Evolutionary conservation across 768 basidiomycete genomes (phyloP).

Genomic region (Phlegmacium glaucopus): DNA sequence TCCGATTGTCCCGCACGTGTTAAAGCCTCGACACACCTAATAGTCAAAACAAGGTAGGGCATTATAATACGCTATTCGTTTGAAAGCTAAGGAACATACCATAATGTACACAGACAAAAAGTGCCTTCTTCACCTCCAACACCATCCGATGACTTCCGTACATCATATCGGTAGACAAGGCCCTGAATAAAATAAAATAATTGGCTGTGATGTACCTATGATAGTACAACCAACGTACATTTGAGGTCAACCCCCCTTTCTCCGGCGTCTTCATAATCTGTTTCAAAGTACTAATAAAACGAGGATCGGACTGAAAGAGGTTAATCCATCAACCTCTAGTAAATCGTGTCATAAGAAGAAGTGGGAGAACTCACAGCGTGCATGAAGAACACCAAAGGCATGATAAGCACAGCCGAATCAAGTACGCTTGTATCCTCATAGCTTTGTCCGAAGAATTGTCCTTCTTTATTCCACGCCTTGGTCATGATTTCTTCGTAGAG

Average conservation of each 20-base stretch:
- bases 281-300: conserved; percentile 84
- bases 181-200: conserved; percentile 43
- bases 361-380: conserved; percentile 52
- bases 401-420: conserved; percentile 87
- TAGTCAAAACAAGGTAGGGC: neutral
- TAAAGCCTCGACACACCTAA: conserved; percentile 84
- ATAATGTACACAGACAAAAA: conserved; percentile 85
- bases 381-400: conserved; percentile 93
- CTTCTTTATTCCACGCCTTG: conserved; percentile 77
- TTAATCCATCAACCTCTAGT: too few species aligned
- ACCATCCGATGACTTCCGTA: conserved; percentile 81
- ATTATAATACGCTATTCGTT: neutral
- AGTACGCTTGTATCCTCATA: conserved; percentile 83
- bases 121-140: conserved; percentile 96
- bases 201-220: neutral
- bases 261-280: conserved; percentile 85
- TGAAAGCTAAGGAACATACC: conserved; percentile 37
- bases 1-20: conserved; percentile 86
- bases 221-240: conserved; percentile 41
- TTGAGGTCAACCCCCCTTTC: conserved; percentile 87
- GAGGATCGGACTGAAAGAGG: conserved; percentile 66
- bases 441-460: conserved; percentile 77
- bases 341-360: neutral
- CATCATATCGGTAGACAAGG: conserved; percentile 89
- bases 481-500: conserved; percentile 94